Conservation (phyloP, 1,284 basidiomycete species). For the Somion occarium region DNA sequence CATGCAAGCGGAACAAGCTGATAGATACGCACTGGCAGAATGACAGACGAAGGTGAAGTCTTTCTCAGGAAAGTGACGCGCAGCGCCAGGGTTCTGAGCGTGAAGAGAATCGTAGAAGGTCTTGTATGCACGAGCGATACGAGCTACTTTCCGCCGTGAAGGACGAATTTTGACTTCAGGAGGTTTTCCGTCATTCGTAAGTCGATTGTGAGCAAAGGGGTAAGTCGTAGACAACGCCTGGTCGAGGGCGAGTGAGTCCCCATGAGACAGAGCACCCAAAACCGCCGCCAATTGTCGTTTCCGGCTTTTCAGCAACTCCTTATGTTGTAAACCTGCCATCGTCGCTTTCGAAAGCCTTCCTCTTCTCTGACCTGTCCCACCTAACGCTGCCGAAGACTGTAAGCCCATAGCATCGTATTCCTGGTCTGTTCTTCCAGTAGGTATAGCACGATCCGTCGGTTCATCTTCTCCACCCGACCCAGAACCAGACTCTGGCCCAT, state of each 20-base stretch:
- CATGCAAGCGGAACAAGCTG: slow-evolving; percentile 7
- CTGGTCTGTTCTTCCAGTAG: slow-evolving; percentile 19
- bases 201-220: slow-evolving; percentile 35
- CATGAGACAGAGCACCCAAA: slow-evolving; percentile 56
- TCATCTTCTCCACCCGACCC: slow-evolving; percentile 39
- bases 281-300: slow-evolving; percentile 66
- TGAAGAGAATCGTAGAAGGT: slow-evolving; percentile 15
- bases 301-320: slow-evolving; percentile 62
- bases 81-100: background rate
- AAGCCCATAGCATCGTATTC: slow-evolving; percentile 18
- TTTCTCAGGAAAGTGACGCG: slow-evolving; percentile 35
- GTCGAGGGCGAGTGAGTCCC: slow-evolving; percentile 66
- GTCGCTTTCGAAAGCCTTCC: slow-evolving; percentile 56
- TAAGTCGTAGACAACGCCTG: slow-evolving; percentile 65
- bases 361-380: slow-evolving; percentile 27
- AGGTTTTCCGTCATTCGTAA: slow-evolving; percentile 16
- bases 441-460: slow-evolving; percentile 22
- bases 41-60: slow-evolving; percentile 57
- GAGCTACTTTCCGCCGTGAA: slow-evolving; percentile 25
- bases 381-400: slow-evolving; percentile 1
- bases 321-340: slow-evolving; percentile 65
- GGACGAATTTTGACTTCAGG: slow-evolving; percentile 24
- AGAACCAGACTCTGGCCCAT: slow-evolving; percentile 33
- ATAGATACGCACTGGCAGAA: slow-evolving; percentile 63
- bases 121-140: slow-evolving; percentile 25